Conservation (phyloP, 192 early-diverging fungal species). For the Coemansia sp. region DNA sequence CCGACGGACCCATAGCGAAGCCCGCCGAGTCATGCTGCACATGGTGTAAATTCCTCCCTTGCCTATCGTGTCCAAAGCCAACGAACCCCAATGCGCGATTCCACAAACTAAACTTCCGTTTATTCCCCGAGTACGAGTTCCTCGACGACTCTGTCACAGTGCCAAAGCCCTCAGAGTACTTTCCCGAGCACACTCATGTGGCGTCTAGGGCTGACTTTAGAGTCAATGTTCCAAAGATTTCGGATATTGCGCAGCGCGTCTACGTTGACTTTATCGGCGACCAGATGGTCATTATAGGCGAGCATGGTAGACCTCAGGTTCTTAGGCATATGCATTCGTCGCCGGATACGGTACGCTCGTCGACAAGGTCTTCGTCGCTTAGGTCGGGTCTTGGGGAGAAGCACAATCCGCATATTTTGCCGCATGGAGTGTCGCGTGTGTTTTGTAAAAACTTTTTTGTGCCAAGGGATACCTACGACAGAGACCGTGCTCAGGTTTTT, state of each 20-base stretch:
- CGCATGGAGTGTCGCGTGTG: constrained; percentile 31
- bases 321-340: constrained; percentile 9
- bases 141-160: constrained; percentile 34
- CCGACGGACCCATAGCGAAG: constrained; percentile 22
- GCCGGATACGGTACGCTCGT: constrained; percentile 25
- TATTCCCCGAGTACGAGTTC: constrained; percentile 58
- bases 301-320: constrained; percentile 21
- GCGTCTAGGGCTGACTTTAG: constrained; percentile 36
- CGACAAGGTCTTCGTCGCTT: constrained; percentile 36
- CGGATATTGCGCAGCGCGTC: constrained; percentile 37
- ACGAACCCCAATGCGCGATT: constrained; percentile 52
- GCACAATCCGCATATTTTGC: constrained; percentile 12
- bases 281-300: constrained; percentile 54
- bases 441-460: constrained; percentile 58
- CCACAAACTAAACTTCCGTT: constrained; percentile 47
- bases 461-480: constrained; percentile 54
- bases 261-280: constrained; percentile 56
- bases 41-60: constrained; percentile 56
- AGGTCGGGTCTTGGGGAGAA: not conserved
- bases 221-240: constrained; percentile 38
- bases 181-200: constrained; percentile 49
- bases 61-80: constrained; percentile 48
- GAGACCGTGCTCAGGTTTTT: constrained; percentile 53
- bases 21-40: constrained; percentile 51
- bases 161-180: constrained; percentile 44